Percentiles rank a stretch among this genome's conserved stretches.
Evolutionary conservation across 768 basidiomycete genomes (phyloP).

Genomic region (Rhizopogon vinicolor): DNA sequence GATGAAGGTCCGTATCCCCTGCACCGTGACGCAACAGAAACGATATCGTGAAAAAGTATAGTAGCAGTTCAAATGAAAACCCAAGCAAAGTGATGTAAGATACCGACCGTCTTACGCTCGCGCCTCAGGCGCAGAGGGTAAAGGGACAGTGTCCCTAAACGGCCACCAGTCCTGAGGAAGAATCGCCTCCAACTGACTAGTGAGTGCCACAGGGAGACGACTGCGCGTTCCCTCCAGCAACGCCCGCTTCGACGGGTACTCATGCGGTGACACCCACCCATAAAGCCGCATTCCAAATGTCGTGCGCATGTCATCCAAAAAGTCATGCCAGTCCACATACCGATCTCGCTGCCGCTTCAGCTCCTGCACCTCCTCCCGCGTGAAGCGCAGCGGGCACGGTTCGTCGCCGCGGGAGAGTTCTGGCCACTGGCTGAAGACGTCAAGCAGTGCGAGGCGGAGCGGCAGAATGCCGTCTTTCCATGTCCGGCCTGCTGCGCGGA

Average conservation of each 20-base stretch:
- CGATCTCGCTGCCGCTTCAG: conserved; percentile 9
- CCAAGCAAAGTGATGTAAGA: background rate
- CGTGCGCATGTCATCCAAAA: conserved; percentile 9
- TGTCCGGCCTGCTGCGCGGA: conserved; percentile 11
- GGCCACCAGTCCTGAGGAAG: conserved; percentile 14
- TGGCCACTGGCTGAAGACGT: conserved; percentile 7
- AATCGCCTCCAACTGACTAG: conserved; percentile 8
- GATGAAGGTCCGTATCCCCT: conserved; percentile 7
- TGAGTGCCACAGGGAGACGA: conserved; percentile 9
- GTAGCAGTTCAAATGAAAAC: background rate
- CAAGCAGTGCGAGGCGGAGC: conserved; percentile 10
- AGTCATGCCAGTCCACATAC: conserved; percentile 12
- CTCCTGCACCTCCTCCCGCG: conserved; percentile 8
- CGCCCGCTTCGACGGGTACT: conserved; percentile 10
- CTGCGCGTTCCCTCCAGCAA: conserved; percentile 7
- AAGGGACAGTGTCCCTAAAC: conserved; percentile 9
- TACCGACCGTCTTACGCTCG: conserved; percentile 1
- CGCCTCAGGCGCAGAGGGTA: background rate
- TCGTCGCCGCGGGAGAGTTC: conserved; percentile 6
- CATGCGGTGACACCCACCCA: conserved; percentile 11
- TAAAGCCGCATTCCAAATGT: conserved; percentile 11
- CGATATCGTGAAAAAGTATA: background rate
- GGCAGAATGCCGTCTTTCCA: conserved; percentile 14
- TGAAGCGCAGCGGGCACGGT: conserved; percentile 11
- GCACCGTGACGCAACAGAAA: background rate